phyloP scores from a whole-genome alignment of 768 basidiomycete genomes.

The Boletus edulis region DNA sequence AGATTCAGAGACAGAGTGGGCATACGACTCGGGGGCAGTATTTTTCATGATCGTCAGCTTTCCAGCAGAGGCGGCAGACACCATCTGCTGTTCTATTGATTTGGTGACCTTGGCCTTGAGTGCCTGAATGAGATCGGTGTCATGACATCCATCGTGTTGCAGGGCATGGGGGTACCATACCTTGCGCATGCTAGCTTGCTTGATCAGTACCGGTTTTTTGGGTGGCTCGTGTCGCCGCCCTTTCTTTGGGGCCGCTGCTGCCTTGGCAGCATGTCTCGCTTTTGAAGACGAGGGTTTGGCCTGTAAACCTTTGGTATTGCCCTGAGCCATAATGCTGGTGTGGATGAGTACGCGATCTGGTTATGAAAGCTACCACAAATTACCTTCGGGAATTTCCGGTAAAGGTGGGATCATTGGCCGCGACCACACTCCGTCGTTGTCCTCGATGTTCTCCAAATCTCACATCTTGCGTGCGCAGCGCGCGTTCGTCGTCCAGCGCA shows the following conservation, averaged over 20 bases:
- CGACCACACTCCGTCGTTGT: constrained; percentile 10
- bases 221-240: constrained; percentile 77
- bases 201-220: constrained; percentile 72
- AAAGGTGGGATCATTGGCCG: constrained; percentile 1
- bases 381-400: constrained; percentile 27
- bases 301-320: constrained; percentile 77
- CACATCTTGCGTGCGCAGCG: constrained; percentile 54
- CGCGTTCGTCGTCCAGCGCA: constrained; percentile 43
- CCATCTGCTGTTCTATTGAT: constrained; percentile 91
- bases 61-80: constrained; percentile 81
- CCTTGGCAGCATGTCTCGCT: constrained; percentile 59
- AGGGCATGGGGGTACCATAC: constrained; percentile 34
- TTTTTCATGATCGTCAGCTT: constrained; percentile 93
- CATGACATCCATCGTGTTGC: background rate
- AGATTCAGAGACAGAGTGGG: background rate
- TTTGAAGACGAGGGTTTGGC: constrained; percentile 45
- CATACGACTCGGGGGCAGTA: constrained; percentile 33
- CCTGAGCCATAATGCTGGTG: constrained; percentile 63
- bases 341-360: background rate
- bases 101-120: constrained; percentile 89
- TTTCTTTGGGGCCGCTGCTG: constrained; percentile 72
- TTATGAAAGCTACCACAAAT: background rate
- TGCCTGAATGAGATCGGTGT: constrained; percentile 42
- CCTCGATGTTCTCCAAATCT: constrained; percentile 43
- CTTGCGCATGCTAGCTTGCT: constrained; percentile 76